Evolutionary conservation across 1,284 basidiomycete species (phyloP), one percentile per base, ranked within the genome.

Genomic region (Athelia sp.): DNA sequence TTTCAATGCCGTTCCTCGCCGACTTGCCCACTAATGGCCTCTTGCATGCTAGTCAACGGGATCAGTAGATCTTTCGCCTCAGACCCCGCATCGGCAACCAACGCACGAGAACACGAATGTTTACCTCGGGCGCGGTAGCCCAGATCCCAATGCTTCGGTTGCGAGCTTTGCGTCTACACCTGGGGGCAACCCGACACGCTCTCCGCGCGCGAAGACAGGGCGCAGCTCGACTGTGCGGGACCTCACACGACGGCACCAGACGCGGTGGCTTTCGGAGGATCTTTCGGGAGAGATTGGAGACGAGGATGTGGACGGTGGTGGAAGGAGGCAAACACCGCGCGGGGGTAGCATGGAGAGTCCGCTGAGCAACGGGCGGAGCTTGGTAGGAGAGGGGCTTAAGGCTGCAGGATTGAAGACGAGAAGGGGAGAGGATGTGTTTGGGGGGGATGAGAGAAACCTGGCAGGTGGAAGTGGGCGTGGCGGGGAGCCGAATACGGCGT

Each of bases 301-400:
- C 3, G 65, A 65, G 4, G 62, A 64, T 15, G 52, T 38, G 34
- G 54, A 48, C 6, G 60, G 63, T 18, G 42, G 49, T 19, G 73
- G 76, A 43, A 60, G 72, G 23, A 65, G 72, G 44, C 82, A 83
- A 54, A 70, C 71, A 29, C 62, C 75, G n/a, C 67, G 84, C 34
- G 75, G 73, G 2, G 85, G 84, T 1, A 85, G 81, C 59, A 80
- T 79, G 10, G 87, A 88, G 61, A 83, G 78, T 60, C 71, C 78
- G 13, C 64, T 85, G 42, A 68, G 66, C 48, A 56, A 62, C 36
- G 74, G 75, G 13, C 66, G 82, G 48, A 83, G 79, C 57, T 64
- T 89, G 10, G 64, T 86, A 8, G 78, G 83, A 2, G 84, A 88
- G 62, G 79, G 82, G n/a, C 61, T 90, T 48, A 74, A 81, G 48